These are phyloP conservation scores for Clavariopsis aquatica DNA, from an alignment of 495 filamentous ascomycete genomes.

Conservation along the genomic window DNA sequence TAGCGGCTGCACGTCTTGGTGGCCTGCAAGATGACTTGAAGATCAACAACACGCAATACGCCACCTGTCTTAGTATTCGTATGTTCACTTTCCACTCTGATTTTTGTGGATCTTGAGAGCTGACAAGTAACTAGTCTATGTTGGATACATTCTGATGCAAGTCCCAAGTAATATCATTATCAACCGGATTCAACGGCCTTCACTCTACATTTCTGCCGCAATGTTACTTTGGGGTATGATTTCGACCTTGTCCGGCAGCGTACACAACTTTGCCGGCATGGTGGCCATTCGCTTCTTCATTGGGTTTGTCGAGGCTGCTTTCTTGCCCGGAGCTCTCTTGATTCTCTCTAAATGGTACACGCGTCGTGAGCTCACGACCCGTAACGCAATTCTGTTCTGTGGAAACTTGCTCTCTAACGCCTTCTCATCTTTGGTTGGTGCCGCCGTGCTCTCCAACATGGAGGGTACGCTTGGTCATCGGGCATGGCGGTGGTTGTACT, in stretches of 20 bases:
- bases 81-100: not conserved
- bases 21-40: constrained; percentile 14
- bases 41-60: constrained; percentile 24
- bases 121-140: constrained; percentile 13
- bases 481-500: constrained; percentile 26
- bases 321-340: constrained; percentile 25
- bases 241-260: constrained; percentile 19
- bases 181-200: constrained; percentile 18
- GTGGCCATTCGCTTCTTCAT: constrained; percentile 27
- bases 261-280: constrained; percentile 24
- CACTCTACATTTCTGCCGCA: constrained; percentile 18
- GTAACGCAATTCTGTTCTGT: constrained; percentile 29
- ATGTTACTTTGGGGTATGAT: constrained; percentile 30
- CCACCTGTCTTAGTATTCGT: constrained; percentile 29
- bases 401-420: constrained; percentile 24
- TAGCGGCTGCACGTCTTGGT: constrained; percentile 22
- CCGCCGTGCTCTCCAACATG: constrained; percentile 23
- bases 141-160: constrained; percentile 27
- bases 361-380: constrained; percentile 21
- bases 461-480: constrained; percentile 17
- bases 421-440: constrained; percentile 24
- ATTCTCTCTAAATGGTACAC: constrained; percentile 29
- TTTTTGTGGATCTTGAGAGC: not conserved
- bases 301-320: constrained; percentile 27
- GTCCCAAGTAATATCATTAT: constrained; percentile 23